Percentiles rank a stretch among this genome's conserved stretches.
These are phyloP conservation scores for Diplodia seriata DNA, from an alignment of 2,329 filamentous ascomycete species.

Conservation along the genomic window DNA sequence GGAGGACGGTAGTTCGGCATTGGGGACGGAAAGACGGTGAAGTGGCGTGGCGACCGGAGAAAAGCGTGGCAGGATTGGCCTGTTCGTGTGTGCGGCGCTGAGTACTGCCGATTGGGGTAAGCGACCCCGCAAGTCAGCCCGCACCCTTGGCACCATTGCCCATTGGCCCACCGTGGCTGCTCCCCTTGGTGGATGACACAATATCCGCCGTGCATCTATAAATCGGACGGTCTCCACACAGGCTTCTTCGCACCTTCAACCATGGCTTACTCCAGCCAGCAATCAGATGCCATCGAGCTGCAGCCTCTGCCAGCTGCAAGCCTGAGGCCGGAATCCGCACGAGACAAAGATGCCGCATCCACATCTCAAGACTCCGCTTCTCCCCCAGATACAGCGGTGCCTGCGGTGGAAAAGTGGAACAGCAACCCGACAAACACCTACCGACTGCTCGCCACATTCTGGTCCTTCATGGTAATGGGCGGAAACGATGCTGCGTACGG, in stretches of 20 bases:
- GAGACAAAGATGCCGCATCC: background rate
- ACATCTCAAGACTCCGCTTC: background rate
- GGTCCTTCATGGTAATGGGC: conserved; percentile 69
- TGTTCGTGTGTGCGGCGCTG: background rate
- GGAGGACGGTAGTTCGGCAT: background rate
- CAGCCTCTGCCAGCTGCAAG: conserved; percentile 4
- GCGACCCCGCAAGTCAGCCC: background rate
- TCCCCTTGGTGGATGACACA: background rate
- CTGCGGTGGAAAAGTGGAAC: conserved; percentile 67
- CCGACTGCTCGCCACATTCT: conserved; percentile 65
- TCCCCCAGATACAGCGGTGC: conserved; percentile 2
- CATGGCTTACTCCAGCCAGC: background rate
- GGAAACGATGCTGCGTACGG: conserved; percentile 72
- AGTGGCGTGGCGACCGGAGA: background rate
- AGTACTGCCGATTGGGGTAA: background rate
- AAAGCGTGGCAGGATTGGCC: background rate
- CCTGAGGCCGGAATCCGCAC: background rate
- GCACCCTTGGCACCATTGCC: background rate
- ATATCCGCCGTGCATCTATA: conserved; percentile 1
- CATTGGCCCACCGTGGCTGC: background rate
- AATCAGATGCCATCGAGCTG: conserved; percentile 4
- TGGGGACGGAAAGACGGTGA: conserved; percentile 9
- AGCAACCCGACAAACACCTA: conserved; percentile 63
- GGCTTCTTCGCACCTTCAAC: background rate
- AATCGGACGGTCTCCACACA: background rate